A percentile compares a stretch with the other conserved stretches of the same genome.
These are phyloP conservation scores for Colletotrichum camelliae DNA, from an alignment of 2,329 filamentous ascomycete genomes.

Conservation along the genomic window DNA sequence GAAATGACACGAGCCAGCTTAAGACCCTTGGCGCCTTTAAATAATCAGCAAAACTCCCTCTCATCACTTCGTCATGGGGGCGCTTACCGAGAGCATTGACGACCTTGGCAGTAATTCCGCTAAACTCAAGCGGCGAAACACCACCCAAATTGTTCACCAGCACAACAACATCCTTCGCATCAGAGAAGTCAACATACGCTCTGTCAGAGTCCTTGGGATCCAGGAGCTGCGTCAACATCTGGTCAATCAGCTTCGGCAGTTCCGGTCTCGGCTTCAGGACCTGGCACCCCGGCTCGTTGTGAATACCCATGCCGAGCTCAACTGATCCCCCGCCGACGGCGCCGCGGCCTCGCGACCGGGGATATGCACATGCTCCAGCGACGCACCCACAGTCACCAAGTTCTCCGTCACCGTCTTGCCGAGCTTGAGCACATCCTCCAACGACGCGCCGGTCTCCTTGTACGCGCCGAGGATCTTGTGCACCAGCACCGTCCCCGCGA, in stretches of 20 bases:
- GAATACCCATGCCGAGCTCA: constrained; percentile 77
- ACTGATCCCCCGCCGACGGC: constrained; percentile 56
- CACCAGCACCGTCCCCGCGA: constrained; percentile 70
- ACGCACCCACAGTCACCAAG: constrained; percentile 56
- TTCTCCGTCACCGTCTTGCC: constrained; percentile 52
- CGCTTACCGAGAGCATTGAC: constrained; percentile 65
- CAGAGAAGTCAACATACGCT: constrained; percentile 62
- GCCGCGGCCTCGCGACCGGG: constrained; percentile 45
- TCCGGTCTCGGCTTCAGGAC: constrained; percentile 46
- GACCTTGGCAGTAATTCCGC: constrained; percentile 72
- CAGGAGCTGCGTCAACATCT: constrained; percentile 70
- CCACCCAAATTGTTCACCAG: constrained; percentile 75
- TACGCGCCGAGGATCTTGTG: constrained; percentile 71
- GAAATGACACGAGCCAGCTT: constrained; percentile 50
- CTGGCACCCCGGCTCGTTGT: constrained; percentile 66
- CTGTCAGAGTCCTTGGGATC: constrained; percentile 67
- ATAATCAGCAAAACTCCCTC: no score
- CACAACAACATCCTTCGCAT: constrained; percentile 64
- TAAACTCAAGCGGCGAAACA: constrained; percentile 69
- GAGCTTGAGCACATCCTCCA: constrained; percentile 49
- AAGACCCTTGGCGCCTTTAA: neutral
- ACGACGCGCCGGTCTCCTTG: constrained; percentile 3
- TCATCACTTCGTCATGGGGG: no score
- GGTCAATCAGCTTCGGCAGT: constrained; percentile 56
- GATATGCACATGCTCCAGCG: constrained; percentile 59